These are phyloP conservation scores for Psilocybe sp. DNA, from an alignment of 768 basidiomycete species.

Conservation along the genomic window DNA sequence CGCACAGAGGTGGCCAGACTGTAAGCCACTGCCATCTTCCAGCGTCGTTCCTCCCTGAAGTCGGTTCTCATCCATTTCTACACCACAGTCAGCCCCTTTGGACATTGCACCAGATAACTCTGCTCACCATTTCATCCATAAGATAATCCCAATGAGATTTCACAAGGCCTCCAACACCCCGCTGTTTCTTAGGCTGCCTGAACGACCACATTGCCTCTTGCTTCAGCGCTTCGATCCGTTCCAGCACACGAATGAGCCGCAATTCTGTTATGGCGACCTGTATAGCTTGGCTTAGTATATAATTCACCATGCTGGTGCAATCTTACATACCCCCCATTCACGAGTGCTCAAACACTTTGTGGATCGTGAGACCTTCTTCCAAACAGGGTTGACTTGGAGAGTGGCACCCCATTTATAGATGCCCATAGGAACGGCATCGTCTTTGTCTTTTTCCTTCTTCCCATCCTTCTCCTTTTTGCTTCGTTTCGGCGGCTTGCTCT, in stretches of 20 bases:
- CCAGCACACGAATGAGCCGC: constrained; percentile 73
- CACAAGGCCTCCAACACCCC: constrained; percentile 65
- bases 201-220: constrained; percentile 84
- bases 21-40: constrained; percentile 87
- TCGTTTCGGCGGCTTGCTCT: constrained; percentile 29
- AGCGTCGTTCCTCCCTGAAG: constrained; percentile 90
- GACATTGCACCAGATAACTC: not conserved
- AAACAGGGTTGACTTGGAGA: constrained; percentile 75
- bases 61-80: constrained; percentile 98
- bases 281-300: constrained; percentile 2
- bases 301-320: not conserved
- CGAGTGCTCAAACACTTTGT: constrained; percentile 75
- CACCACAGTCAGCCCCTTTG: constrained; percentile 4
- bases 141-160: constrained; percentile 97
- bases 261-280: constrained; percentile 81
- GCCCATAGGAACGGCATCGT: constrained; percentile 67
- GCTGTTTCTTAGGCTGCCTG: constrained; percentile 92
- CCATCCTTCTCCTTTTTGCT: constrained; percentile 38
- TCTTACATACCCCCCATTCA: constrained; percentile 76
- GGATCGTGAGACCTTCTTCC: constrained; percentile 65
- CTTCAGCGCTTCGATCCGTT: constrained; percentile 83
- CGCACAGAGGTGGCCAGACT: constrained; percentile 78
- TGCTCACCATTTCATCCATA: constrained; percentile 89
- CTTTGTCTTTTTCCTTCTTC: constrained; percentile 49
- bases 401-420: constrained; percentile 70